Conservation (phyloP, 2,329 filamentous ascomycete genomes). For the Nemania serpens region DNA sequence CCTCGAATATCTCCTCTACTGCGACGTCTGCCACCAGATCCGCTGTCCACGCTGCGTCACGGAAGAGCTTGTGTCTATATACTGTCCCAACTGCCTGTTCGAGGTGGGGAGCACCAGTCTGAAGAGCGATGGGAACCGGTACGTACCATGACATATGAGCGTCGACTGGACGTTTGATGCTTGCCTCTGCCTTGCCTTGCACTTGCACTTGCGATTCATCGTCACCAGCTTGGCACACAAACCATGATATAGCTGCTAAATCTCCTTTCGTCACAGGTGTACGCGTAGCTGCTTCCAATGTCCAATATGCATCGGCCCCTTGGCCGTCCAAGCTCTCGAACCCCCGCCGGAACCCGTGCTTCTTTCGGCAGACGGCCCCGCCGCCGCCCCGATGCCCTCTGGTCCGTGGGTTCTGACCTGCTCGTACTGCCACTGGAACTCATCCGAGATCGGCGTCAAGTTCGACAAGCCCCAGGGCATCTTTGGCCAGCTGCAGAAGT, state of each 20-base stretch:
- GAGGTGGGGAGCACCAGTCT: slow-evolving; percentile 94
- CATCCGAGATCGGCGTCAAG: slow-evolving; percentile 83
- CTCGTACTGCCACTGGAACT: slow-evolving; percentile 91
- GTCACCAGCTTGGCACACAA: background rate
- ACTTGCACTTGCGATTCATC: too few species aligned
- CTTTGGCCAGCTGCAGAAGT: slow-evolving; percentile 74
- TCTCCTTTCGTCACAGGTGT: slow-evolving; percentile 60
- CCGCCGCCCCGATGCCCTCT: slow-evolving; percentile 39
- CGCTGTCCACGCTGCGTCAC: slow-evolving; percentile 89
- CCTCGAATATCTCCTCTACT: slow-evolving; percentile 91
- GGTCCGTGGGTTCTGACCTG: slow-evolving; percentile 80
- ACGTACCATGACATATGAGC: too few species aligned
- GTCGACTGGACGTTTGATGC: too few species aligned
- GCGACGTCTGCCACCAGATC: slow-evolving; percentile 96
- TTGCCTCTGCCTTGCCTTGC: background rate
- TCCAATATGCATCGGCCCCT: slow-evolving; percentile 81
- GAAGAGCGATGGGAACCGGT: slow-evolving; percentile 92
- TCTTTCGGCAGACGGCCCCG: slow-evolving; percentile 49
- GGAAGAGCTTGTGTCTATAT: slow-evolving; percentile 94
- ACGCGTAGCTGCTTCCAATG: slow-evolving; percentile 96
- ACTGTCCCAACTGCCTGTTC: slow-evolving; percentile 92
- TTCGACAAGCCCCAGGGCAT: slow-evolving; percentile 91
- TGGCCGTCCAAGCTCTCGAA: slow-evolving; percentile 75
- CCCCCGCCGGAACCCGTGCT: slow-evolving; percentile 52
- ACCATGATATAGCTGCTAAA: slow-evolving; percentile 7